These are phyloP conservation scores for Talaromyces sp. DNA, from an alignment of 2,329 filamentous ascomycete species.

Conservation along the genomic window DNA sequence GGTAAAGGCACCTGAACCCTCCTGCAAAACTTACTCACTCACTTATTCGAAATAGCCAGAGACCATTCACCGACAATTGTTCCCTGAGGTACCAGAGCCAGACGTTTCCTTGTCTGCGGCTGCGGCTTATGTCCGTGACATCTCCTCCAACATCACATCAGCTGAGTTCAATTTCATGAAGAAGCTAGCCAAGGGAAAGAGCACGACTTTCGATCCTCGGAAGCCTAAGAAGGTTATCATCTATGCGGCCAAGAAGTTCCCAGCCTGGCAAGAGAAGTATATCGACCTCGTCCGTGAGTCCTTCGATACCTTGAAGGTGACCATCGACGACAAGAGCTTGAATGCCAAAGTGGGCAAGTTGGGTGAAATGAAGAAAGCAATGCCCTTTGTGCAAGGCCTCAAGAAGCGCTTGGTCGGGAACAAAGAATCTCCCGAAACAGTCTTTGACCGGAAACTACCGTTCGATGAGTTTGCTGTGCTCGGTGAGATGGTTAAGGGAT, in stretches of 20 bases:
- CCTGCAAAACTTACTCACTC: neutral
- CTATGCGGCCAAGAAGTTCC: slow-evolving; percentile 73
- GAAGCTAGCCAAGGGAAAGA: slow-evolving; percentile 90
- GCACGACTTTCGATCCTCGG: slow-evolving; percentile 77
- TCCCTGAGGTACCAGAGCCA: slow-evolving; percentile 63
- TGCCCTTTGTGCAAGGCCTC: slow-evolving; percentile 87
- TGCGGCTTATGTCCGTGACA: slow-evolving; percentile 72
- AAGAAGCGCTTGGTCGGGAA: slow-evolving; percentile 71
- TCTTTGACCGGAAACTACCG: slow-evolving; percentile 76
- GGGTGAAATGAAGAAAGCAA: slow-evolving; percentile 84
- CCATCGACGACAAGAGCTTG: slow-evolving; percentile 73
- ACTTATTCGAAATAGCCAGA: slow-evolving; percentile 43
- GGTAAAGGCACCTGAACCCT: slow-evolving; percentile 22
- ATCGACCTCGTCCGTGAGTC: slow-evolving; percentile 70
- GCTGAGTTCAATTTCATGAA: slow-evolving; percentile 72
- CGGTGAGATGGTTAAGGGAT: slow-evolving; percentile 67
- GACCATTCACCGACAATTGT: slow-evolving; percentile 74
- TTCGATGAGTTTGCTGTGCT: slow-evolving; percentile 81
- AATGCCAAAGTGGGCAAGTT: slow-evolving; percentile 74
- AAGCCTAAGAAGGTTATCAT: slow-evolving; percentile 88
- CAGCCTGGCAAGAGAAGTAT: slow-evolving; percentile 87
- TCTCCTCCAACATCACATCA: slow-evolving; percentile 72
- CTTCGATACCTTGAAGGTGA: slow-evolving; percentile 59
- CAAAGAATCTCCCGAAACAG: slow-evolving; percentile 60
- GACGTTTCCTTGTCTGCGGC: slow-evolving; percentile 68